Base-by-base conservation (phyloP, 768 basidiomycete species). In the Lactarius hengduanensis region DNA sequence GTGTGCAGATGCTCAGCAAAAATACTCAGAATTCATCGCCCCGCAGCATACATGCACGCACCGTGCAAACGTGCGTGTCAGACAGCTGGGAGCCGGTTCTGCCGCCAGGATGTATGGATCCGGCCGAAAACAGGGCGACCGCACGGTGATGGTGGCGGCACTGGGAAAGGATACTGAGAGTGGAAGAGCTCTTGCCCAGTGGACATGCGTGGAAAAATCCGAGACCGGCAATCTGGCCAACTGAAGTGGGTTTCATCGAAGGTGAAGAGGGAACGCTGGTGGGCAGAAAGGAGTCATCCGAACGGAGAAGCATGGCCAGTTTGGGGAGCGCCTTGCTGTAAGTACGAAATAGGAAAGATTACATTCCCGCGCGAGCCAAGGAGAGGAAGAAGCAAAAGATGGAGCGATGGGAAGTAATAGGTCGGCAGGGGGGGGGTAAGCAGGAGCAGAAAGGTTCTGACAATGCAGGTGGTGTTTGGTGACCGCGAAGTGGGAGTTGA, bases 281-380 rank as follows among this genome's bases (percentile, higher is more conserved):
- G 47, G 50, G 32, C 76, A 64, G 76, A 76, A 54, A 66, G 59
- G 47, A 72, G 64, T 69, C 68, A 77, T 53, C 45, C 56, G 57
- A 36, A 22, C 30, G 60, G 43, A 63, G 58, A 67, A 59, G 62
- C 57, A 40, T 8, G 41, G 26, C 61, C 22, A n/a, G 8, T 53
- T 62, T 61, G n/a, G 59, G 59, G 59, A 22, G 54, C 30, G 41
- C 41, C 41, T 65, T 30, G 61, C 30, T 62, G 56, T 20, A 50
- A 26, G 13, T 58, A 60, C 40, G 53, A 38, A 61, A 65, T 43
- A 62, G 65, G 61, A 38, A 66, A 62, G 47, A 66, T 62, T 61
- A 28, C 60, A 30, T 62, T 58, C 30, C 56, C 36, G 28, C 38
- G 61, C 41, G n/a, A 26, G 60, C 7, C 20, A 22, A 43, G 60